A percentile compares a stretch with the other conserved stretches of the same genome.
These are phyloP conservation scores for Fusarium devonianum DNA, from an alignment of 2,329 filamentous ascomycete genomes.

Conservation along the genomic window DNA sequence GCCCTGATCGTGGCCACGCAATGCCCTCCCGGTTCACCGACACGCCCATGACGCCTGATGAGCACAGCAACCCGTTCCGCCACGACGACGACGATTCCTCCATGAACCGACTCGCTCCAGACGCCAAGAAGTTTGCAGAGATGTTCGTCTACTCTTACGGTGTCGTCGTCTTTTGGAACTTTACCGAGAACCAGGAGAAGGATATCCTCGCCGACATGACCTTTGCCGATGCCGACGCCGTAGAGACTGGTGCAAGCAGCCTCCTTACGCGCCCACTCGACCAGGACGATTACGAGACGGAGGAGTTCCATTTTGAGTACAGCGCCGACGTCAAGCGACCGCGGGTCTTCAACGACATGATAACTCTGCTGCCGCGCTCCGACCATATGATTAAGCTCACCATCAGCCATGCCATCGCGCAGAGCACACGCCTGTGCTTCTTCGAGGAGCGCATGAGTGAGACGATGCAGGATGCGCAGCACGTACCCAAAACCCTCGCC, in stretches of 20 bases:
- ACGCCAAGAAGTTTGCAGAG: conserved; percentile 84
- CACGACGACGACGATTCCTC: conserved; percentile 56
- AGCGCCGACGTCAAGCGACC: conserved; percentile 84
- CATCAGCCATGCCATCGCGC: conserved; percentile 95
- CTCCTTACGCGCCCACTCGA: conserved; percentile 81
- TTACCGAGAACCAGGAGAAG: conserved; percentile 94
- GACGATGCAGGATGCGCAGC: conserved; percentile 91
- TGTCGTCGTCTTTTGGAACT: conserved; percentile 99
- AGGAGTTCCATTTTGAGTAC: conserved; percentile 99
- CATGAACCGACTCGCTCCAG: conserved; percentile 68
- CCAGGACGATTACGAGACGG: conserved; percentile 93
- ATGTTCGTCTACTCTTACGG: conserved; percentile 98
- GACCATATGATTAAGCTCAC: conserved; percentile 99
- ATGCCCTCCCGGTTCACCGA: conserved; percentile 46
- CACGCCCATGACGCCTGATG: conserved; percentile 36
- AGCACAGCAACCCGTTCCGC: conserved; percentile 41
- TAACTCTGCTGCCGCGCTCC: conserved; percentile 84
- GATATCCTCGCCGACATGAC: conserved; percentile 94
- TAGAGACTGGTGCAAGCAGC: conserved; percentile 67
- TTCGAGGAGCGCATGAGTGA: conserved; percentile 96
- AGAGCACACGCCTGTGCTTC: conserved; percentile 94
- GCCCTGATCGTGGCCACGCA: conserved; percentile 43
- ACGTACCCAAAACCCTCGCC: conserved; percentile 88
- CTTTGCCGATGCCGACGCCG: conserved; percentile 75
- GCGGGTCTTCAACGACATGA: conserved; percentile 98